Conservation (phyloP, 306 rosid genomes). For the Psophocarpus tetragonolobus region DNA sequence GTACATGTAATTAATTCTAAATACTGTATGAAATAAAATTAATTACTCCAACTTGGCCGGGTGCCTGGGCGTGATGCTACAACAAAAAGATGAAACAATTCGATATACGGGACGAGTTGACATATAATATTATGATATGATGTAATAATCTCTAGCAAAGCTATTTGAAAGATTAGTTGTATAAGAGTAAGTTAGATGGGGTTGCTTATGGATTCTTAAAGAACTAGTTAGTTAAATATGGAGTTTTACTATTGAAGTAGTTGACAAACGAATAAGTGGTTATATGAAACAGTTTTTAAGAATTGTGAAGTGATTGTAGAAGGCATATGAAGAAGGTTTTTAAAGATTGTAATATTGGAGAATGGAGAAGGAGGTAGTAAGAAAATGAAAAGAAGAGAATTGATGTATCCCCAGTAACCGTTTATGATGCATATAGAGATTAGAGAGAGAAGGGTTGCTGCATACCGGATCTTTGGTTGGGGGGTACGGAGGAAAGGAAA, state of each 20-base stretch:
- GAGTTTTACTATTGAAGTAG: too few species aligned
- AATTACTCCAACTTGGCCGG: neutral
- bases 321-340: too few species aligned
- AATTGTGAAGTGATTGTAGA: too few species aligned
- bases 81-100: neutral
- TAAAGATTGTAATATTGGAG: too few species aligned
- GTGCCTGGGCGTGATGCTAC: neutral
- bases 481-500: slow-evolving; percentile 58
- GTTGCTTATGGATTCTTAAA: neutral
- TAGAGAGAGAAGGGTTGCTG: neutral
- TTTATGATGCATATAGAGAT: neutral
- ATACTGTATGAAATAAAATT: neutral
- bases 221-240: neutral
- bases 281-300: too few species aligned
- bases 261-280: too few species aligned
- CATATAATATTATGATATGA: neutral
- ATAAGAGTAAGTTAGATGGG: neutral
- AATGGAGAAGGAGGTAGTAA: too few species aligned
- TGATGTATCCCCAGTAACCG: neutral
- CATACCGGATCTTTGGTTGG: slow-evolving; percentile 55
- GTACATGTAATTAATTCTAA: neutral
- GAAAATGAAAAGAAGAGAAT: neutral
- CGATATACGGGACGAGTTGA: neutral
- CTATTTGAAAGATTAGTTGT: neutral
- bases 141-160: neutral